Evolutionary conservation across 2,329 filamentous ascomycete genomes (phyloP).

Genomic region (Botrytis fabae): DNA sequence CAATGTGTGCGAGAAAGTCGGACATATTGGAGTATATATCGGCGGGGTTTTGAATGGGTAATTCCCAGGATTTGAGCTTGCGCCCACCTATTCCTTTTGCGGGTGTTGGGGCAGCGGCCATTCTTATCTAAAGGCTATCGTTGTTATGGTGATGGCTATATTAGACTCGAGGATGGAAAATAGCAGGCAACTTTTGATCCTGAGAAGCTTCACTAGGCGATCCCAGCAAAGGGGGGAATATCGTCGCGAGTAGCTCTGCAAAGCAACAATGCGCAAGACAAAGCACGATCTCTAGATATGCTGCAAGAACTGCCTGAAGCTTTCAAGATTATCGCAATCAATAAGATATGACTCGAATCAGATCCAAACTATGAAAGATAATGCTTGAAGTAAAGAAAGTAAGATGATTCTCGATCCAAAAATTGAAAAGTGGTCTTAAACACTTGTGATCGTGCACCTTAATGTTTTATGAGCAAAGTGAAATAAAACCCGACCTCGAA

Average conservation of each 20-base stretch:
- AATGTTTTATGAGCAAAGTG: neutral
- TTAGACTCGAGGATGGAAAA: neutral
- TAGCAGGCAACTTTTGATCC: neutral
- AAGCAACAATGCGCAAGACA: neutral
- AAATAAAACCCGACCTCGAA: neutral
- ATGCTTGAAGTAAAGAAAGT: neutral
- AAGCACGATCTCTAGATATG: neutral
- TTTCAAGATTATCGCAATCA: neutral
- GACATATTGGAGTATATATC: neutral
- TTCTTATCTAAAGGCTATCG: neutral
- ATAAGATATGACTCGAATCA: neutral
- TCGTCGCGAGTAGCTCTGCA: neutral
- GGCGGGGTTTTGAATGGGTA: neutral
- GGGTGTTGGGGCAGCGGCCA: neutral
- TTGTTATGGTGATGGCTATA: neutral
- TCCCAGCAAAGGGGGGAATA: neutral
- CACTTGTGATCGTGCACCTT: neutral
- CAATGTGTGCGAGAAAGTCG: slow-evolving; percentile 1
- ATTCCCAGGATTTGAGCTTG: slow-evolving; percentile 1
- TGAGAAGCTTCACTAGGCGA: neutral
- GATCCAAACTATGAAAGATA: neutral
- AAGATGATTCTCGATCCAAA: neutral
- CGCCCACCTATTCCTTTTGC: neutral
- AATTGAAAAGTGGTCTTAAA: neutral
- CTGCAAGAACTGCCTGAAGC: neutral